Percentiles rank a stretch among this genome's conserved stretches.
phyloP scores from a whole-genome alignment of 2,329 filamentous ascomycete species.

The Penicillium sp. region DNA sequence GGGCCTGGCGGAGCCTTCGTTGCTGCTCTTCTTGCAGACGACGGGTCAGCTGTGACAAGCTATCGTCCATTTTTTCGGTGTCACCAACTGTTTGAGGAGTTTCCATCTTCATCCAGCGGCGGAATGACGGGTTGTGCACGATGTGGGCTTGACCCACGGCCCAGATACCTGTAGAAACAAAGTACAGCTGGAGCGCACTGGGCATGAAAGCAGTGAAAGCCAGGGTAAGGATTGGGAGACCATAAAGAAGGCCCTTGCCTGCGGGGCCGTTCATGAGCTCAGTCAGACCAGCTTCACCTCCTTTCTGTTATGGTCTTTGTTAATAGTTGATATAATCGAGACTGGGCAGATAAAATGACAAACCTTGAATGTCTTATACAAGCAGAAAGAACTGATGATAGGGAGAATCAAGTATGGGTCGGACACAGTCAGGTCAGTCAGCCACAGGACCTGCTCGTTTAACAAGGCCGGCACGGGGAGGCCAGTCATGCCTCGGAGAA shows the following conservation, averaged over 20 bases:
- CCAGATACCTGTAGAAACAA: conserved; percentile 48
- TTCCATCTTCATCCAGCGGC: conserved; percentile 28
- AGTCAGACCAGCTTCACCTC: conserved; percentile 38
- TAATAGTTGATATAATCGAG: not conserved
- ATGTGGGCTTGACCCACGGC: conserved; percentile 47
- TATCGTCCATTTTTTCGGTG: not conserved
- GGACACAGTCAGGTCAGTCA: conserved; percentile 69
- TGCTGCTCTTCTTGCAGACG: not conserved
- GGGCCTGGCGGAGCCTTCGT: not conserved
- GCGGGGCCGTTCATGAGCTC: conserved; percentile 30
- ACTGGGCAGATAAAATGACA: conserved; percentile 21
- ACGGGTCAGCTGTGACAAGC: not conserved
- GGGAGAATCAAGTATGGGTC: conserved; percentile 83
- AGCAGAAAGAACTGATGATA: conserved; percentile 55
- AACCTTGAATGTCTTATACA: conserved; percentile 62
- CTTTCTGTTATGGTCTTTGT: conserved; percentile 29
- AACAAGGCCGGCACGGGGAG: conserved; percentile 81
- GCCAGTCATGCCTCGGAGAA: conserved; percentile 70
- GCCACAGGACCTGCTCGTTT: conserved; percentile 71
- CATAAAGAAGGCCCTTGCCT: conserved; percentile 38
- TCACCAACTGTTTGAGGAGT: not conserved
- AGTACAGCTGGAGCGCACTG: conserved; percentile 63
- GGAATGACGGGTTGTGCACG: conserved; percentile 40
- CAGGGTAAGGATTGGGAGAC: conserved; percentile 56
- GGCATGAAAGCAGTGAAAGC: conserved; percentile 57